These are phyloP conservation scores for Xylariaceae sp. DNA, from an alignment of 2,329 filamentous ascomycete genomes.

Conservation along the genomic window DNA sequence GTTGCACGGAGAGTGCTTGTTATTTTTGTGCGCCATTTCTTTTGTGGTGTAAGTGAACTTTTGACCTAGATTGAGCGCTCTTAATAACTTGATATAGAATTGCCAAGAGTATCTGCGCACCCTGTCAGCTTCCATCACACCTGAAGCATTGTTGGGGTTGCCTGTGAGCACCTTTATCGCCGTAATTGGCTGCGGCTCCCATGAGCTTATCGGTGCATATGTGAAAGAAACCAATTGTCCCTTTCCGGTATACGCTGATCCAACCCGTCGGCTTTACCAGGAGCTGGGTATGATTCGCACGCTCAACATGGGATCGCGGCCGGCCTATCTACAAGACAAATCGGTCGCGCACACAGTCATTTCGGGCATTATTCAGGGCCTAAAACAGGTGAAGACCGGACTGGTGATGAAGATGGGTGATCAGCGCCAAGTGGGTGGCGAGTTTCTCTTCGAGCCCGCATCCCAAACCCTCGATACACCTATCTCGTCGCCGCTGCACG, in stretches of 20 bases:
- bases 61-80: not conserved
- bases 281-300: constrained; percentile 73
- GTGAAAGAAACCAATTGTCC: constrained; percentile 64
- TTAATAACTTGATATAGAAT: constrained; percentile 55
- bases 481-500: constrained; percentile 47
- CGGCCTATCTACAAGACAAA: constrained; percentile 66
- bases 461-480: constrained; percentile 49
- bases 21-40: constrained; percentile 80
- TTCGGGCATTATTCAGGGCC: constrained; percentile 61
- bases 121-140: constrained; percentile 64
- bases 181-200: constrained; percentile 75
- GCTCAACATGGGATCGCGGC: constrained; percentile 62
- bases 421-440: constrained; percentile 73
- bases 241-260: constrained; percentile 81
- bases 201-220: constrained; percentile 72
- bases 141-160: constrained; percentile 54
- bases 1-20: constrained; percentile 65
- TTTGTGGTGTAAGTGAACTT: constrained; percentile 75
- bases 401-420: constrained; percentile 69
- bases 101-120: constrained; percentile 76
- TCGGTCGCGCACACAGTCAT: constrained; percentile 57
- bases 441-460: constrained; percentile 74
- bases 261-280: constrained; percentile 68
- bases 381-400: constrained; percentile 63
- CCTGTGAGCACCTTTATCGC: constrained; percentile 67